Evolutionary conservation across 805 yeast genomes (phyloP), one percentile per base, ranked within the genome.

Genomic region (Clavispora vitiphila): DNA sequence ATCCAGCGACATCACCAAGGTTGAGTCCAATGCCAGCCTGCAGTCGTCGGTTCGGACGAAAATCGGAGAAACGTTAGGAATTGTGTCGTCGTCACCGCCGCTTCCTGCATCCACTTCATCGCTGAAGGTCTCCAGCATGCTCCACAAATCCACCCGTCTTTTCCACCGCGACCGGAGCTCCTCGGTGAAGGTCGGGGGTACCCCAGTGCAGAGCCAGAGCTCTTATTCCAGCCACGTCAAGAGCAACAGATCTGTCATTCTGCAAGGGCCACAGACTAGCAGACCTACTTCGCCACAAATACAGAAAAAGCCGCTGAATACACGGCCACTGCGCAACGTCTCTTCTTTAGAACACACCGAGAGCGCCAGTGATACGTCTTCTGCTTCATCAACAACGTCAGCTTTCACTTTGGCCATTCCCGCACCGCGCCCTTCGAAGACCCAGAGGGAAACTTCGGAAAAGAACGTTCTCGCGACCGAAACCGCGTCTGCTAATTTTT

Each of bases 141-240:
- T 40, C 44, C 39, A 48, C 30, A 43, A 48, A 40, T 46, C 59
- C 43, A 27, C 48, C 14, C 30, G 49, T 4, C 29, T 50, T 8
- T 50, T 50, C 23, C 54, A 50, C 35, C 31, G 38, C 8, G 20
- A 18, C 26, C 8, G 32, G 15, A 16, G 31, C 29, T 24, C 35
- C 7, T 25, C 42, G 5, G 30, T 53, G n/a, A 53, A 29, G 32
- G 8, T n/a, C 20, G 19, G 11, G 4, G 26, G 6, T 24, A 12
- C 32, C 12, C 32, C 32, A 5, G 32, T 29, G 20, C 32, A 19
- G 16, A 29, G 19, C 20, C 32, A 57, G 23, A 53, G 60, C 37
- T 51, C 67, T 2, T 66, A 67, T 48, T 56, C 64, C 3, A 56
- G 55, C 24, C 69, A 63, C 25, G 62, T 64, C 14, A 63, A 55